Conservation (phyloP, 208 protist species). For the Trypanosoma vivax region DNA sequence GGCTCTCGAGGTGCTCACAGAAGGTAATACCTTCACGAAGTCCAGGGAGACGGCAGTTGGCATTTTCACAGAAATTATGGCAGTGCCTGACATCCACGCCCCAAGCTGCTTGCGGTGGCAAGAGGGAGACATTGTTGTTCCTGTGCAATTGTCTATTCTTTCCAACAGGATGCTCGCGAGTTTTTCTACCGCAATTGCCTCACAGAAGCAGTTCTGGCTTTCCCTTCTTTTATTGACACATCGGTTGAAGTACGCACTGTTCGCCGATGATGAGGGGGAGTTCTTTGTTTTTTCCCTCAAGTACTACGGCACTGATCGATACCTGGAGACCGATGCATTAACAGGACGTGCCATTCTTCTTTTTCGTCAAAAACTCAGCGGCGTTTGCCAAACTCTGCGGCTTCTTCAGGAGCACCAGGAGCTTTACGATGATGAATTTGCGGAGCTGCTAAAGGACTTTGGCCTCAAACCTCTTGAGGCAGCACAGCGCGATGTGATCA, state of each 20-base stretch:
- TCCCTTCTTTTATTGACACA: conserved; percentile 27
- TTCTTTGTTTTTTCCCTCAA: conserved; percentile 66
- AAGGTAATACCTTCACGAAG: conserved; percentile 60
- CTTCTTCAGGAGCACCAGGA: conserved; percentile 49
- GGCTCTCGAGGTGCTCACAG: conserved; percentile 52
- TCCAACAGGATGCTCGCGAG: conserved; percentile 24
- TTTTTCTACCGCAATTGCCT: conserved; percentile 27
- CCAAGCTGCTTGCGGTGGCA: conserved; percentile 34
- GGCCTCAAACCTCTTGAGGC: conserved; percentile 44
- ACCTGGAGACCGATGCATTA: conserved; percentile 64
- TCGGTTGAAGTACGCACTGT: conserved; percentile 30
- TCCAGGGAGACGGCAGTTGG: conserved; percentile 65
- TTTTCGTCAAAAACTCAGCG: conserved; percentile 59
- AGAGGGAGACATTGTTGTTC: conserved; percentile 31
- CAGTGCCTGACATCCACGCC: conserved; percentile 60
- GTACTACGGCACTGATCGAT: conserved; percentile 54
- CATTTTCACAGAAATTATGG: conserved; percentile 68
- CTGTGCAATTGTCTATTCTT: conserved; percentile 20
- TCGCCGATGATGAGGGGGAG: conserved; percentile 66
- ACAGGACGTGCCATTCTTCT: conserved; percentile 48
- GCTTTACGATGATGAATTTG: conserved; percentile 50
- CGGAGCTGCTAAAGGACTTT: conserved; percentile 26
- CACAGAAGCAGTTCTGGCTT: conserved; percentile 37
- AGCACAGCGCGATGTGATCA: conserved; percentile 60
- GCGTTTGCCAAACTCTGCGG: conserved; percentile 50